Evolutionary conservation across 345 rosid species (phyloP), one percentile per base, ranked within the genome.

Genomic region (Brassica incana): DNA sequence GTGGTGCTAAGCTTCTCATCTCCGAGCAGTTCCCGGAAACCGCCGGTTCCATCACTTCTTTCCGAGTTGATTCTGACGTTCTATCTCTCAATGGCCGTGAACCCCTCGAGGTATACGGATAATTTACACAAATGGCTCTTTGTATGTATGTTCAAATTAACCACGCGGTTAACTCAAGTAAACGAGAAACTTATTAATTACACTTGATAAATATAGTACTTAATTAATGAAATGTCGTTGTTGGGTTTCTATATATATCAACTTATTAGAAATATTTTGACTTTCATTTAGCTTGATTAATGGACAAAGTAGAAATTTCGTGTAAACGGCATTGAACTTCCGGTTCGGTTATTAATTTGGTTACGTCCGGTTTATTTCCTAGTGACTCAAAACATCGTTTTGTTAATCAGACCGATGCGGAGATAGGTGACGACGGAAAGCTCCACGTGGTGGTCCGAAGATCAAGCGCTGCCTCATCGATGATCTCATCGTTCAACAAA

Each of bases 21-120:
- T 80, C 85, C 52, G 97, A 92, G 27, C 95, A 92, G 74, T 92
- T 92, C 81, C 97, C 97, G 0, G 97, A 87, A 67, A 90, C 95
- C 0, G 97, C 92, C 0, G 95, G 87, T 4, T 90, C 93, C 29
- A 92, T 92, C 18, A 87, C 92, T 73, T 89, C 93, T 14, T 90
- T 92, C 77, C 80, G 87, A 18, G 95, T 92, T 30, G 97, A 92
- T 38, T 88, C 95, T 3, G 95, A 90, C 23, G 95, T 92, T 20
- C 80, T 92, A 65, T 90, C 97, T 10, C 84, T 92, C n/a, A 90
- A 89, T 70, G 95, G 95, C 15, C 83, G 94, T 48, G 95, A 90
- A 35, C 88, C 90, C 2, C 79, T 92, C 67, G 77, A 80, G 76
- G 83, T 80, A 40, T 52, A 45, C 10, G n/a, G n/a, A 27, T 7